phyloP scores from a whole-genome alignment of 2,329 filamentous ascomycete species.

The Gaeumannomyces sp. region DNA sequence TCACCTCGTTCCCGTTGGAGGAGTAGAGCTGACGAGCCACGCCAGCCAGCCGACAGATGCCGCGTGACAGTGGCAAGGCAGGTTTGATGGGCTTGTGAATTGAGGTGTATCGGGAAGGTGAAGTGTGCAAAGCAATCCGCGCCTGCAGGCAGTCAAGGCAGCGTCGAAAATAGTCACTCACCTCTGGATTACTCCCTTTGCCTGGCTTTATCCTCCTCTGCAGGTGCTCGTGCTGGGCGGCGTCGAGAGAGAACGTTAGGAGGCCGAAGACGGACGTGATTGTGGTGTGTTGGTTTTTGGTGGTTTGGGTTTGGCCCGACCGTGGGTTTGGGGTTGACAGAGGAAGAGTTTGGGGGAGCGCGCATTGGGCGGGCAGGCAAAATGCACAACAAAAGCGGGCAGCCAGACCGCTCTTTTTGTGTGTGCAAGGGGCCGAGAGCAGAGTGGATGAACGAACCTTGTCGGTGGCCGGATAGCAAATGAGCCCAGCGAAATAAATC shows the following conservation, averaged over 20 bases:
- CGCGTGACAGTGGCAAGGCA: not conserved
- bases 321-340: not conserved
- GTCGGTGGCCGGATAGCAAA: not conserved
- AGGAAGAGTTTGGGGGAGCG: not conserved
- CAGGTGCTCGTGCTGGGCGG: not conserved
- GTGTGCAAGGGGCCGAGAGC: not conserved
- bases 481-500: not conserved
- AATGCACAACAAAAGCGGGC: constrained; percentile 1
- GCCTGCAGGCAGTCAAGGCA: not conserved
- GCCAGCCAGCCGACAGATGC: not conserved
- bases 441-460: not conserved
- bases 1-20: not conserved
- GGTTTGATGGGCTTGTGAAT: not conserved
- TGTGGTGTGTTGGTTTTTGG: not conserved
- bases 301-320: constrained; percentile 1
- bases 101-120: not conserved
- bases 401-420: constrained; percentile 1
- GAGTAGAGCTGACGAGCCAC: not conserved
- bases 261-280: not conserved
- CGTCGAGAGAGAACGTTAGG: not conserved
- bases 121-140: not conserved
- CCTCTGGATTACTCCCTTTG: not conserved
- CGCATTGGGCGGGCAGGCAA: not conserved
- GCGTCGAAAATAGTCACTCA: not conserved
- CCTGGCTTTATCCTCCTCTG: not conserved